Conservation (phyloP, 805 yeast species). For the Yarrowia deformans region DNA sequence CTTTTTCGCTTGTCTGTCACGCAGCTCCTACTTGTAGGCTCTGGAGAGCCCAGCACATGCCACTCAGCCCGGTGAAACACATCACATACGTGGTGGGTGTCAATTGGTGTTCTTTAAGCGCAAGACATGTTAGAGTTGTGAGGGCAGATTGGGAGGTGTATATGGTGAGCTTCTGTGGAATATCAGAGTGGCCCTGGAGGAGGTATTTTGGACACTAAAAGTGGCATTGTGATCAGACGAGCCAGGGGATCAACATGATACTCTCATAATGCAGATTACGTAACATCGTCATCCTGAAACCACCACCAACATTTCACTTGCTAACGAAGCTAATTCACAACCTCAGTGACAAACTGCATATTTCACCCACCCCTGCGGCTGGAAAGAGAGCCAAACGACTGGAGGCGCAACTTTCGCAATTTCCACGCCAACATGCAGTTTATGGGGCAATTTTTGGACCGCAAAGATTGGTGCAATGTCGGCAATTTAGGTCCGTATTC, state of each 20-base stretch:
- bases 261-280: background rate
- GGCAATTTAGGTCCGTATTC: slow-evolving; percentile 28
- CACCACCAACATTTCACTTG: background rate
- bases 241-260: background rate
- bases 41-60: background rate
- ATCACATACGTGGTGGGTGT: slow-evolving; percentile 21
- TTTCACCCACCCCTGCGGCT: slow-evolving; percentile 39
- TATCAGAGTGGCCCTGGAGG: background rate
- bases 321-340: slow-evolving; percentile 17
- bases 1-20: background rate
- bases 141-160: slow-evolving; percentile 32
- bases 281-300: too few relatives aligned
- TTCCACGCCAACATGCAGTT: slow-evolving; percentile 14
- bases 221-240: too few relatives aligned
- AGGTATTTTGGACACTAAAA: background rate
- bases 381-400: slow-evolving; percentile 20
- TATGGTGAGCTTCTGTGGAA: background rate
- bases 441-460: slow-evolving; percentile 23
- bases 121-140: slow-evolving; percentile 32
- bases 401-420: slow-evolving; percentile 18
- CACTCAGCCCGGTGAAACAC: background rate
- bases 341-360: slow-evolving; percentile 11
- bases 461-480: slow-evolving; percentile 3
- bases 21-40: too few relatives aligned
- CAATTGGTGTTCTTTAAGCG: slow-evolving; percentile 31